Percentiles rank a stretch among this genome's conserved stretches.
These are phyloP conservation scores for Hemerocallis citrina DNA, from an alignment of 106 monocot species.

Conservation along the genomic window DNA sequence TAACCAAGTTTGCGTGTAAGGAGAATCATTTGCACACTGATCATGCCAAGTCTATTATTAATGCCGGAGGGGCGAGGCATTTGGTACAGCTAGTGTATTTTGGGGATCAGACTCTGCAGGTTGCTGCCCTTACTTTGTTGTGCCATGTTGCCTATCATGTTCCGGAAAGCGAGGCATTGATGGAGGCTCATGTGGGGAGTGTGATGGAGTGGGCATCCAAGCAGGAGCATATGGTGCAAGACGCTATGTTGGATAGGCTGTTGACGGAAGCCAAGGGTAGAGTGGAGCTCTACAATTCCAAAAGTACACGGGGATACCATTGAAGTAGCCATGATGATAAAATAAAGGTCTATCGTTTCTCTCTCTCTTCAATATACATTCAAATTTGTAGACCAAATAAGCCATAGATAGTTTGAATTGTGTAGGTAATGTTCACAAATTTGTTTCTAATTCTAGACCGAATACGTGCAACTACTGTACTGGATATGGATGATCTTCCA, in stretches of 20 bases:
- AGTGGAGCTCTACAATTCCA: constrained; percentile 80
- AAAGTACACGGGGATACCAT: constrained; percentile 49
- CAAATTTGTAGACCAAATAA: too few relatives aligned
- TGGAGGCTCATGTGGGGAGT: constrained; percentile 45
- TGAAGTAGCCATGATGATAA: too few relatives aligned
- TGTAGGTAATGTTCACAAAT: too few relatives aligned
- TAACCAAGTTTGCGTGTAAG: constrained; percentile 64
- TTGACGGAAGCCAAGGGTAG: constrained; percentile 59
- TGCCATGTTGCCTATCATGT: constrained; percentile 60
- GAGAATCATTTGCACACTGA: constrained; percentile 69
- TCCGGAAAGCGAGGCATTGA: constrained; percentile 67
- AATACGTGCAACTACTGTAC: too few relatives aligned
- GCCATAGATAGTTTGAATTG: too few relatives aligned
- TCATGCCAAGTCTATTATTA: constrained; percentile 68
- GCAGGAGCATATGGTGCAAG: constrained; percentile 42
- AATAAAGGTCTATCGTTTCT: too few relatives aligned
- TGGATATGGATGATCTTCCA: too few relatives aligned
- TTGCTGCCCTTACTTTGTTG: constrained; percentile 42
- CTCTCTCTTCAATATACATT: too few relatives aligned
- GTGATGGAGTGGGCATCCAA: constrained; percentile 69
- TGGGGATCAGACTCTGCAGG: constrained; percentile 51
- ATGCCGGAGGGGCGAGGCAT: constrained; percentile 53
- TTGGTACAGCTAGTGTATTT: constrained; percentile 79
- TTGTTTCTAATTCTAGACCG: too few relatives aligned
- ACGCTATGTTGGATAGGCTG: constrained; percentile 21